These are phyloP conservation scores for Diversispora eburnea DNA, from an alignment of 192 early-diverging fungal genomes.

Conservation along the genomic window DNA sequence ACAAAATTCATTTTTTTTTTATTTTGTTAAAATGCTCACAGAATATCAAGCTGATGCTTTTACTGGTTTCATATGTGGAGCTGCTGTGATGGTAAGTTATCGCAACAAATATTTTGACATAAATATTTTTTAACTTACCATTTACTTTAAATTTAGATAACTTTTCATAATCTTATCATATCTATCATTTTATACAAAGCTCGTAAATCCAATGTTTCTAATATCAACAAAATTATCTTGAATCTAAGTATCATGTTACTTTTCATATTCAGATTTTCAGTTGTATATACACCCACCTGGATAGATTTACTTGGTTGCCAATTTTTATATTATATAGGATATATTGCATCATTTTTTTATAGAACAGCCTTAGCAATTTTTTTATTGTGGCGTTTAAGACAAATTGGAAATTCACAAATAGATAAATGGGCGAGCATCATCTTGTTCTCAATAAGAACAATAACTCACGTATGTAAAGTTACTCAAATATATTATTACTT, in stretches of 20 bases:
- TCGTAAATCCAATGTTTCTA: constrained; percentile 3
- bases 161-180: constrained; percentile 1
- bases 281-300: not conserved
- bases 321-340: not conserved
- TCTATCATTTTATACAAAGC: constrained; percentile 1
- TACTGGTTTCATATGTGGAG: too few relatives aligned
- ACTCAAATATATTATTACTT: not conserved
- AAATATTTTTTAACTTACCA: too few relatives aligned
- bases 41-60: too few relatives aligned
- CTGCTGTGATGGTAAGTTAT: too few relatives aligned
- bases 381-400: constrained; percentile 22
- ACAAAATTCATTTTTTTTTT: too few relatives aligned
- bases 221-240: constrained; percentile 23
- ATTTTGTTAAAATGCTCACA: too few relatives aligned
- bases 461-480: not conserved
- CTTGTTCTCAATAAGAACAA: not conserved
- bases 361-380: not conserved
- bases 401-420: not conserved
- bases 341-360: not conserved
- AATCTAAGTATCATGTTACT: not conserved
- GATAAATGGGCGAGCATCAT: not conserved
- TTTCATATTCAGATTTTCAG: too few relatives aligned
- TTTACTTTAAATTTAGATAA: not conserved
- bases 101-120: too few relatives aligned
- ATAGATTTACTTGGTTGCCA: not conserved